A percentile compares a stretch with the other conserved stretches of the same genome.
phyloP scores from a whole-genome alignment of 257 asterid genomes.

The Gentiana straminea region DNA sequence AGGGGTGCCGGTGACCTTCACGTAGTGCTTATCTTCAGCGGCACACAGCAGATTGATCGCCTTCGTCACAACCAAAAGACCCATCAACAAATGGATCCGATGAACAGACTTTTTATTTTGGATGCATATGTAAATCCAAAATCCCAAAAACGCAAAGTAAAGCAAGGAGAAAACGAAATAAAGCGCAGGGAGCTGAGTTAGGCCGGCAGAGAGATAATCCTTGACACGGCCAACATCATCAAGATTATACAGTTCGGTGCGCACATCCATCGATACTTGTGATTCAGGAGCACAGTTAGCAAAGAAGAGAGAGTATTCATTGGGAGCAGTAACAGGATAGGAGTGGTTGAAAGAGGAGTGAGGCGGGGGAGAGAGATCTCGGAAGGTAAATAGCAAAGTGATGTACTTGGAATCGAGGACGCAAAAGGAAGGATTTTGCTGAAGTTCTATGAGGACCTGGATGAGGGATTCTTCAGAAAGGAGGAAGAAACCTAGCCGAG shows the following conservation, averaged over 20 bases:
- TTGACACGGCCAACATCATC: constrained; percentile 47
- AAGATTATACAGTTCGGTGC: constrained; percentile 74
- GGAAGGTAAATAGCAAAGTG: constrained; percentile 49
- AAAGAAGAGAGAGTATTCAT: constrained; percentile 75
- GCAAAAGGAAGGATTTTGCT: constrained; percentile 56
- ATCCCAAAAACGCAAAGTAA: constrained; percentile 45
- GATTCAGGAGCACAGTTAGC: constrained; percentile 87
- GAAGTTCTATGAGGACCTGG: constrained; percentile 74
- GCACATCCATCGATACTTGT: constrained; percentile 68
- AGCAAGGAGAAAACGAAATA: constrained; percentile 48
- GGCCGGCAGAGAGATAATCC: constrained; percentile 77
- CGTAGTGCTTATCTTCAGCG: constrained; percentile 90
- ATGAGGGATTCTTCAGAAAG: constrained; percentile 68
- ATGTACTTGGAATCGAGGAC: constrained; percentile 71
- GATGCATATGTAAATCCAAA: constrained; percentile 48
- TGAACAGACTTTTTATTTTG: constrained; percentile 58
- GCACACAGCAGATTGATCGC: constrained; percentile 74
- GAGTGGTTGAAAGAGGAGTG: constrained; percentile 42
- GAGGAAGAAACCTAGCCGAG: constrained; percentile 70
- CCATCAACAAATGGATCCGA: constrained; percentile 79
- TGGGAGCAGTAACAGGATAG: constrained; percentile 61
- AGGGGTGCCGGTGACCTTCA: constrained; percentile 87
- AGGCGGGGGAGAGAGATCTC: constrained; percentile 79
- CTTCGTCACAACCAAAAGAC: constrained; percentile 57
- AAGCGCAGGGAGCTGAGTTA: constrained; percentile 68